A percentile compares a stretch with the other conserved stretches of the same genome.
phyloP scores from a whole-genome alignment of 1,284 basidiomycete species.

The Microbotryum silenes-acaulis region DNA sequence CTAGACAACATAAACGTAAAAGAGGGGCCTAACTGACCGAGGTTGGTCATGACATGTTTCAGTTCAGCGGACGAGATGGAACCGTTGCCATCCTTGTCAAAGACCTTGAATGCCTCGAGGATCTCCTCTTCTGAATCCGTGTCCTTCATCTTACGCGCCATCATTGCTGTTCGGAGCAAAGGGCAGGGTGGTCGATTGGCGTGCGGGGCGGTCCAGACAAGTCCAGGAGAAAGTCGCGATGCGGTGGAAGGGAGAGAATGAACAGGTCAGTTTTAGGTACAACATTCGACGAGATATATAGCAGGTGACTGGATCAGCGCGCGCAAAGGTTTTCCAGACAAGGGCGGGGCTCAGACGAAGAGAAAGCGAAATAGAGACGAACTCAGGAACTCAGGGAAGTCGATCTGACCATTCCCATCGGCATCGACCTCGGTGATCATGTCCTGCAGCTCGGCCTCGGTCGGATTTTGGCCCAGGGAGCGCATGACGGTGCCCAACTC shows the following conservation, averaged over 20 bases:
- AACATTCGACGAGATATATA: too few relatives aligned
- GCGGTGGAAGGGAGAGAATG: background rate
- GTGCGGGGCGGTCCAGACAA: background rate
- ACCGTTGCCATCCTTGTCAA: slow-evolving; percentile 58
- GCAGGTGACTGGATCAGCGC: too few relatives aligned
- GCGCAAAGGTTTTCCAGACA: too few relatives aligned
- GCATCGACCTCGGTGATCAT: slow-evolving; percentile 91
- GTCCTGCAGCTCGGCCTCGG: slow-evolving; percentile 88
- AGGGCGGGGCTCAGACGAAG: background rate
- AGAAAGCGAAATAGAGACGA: background rate
- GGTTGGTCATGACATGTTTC: slow-evolving; percentile 81
- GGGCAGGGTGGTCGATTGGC: slow-evolving; percentile 4
- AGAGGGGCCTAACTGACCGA: slow-evolving; percentile 48
- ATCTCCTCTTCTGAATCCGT: slow-evolving; percentile 70
- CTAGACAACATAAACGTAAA: background rate
- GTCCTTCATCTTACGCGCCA: slow-evolving; percentile 93
- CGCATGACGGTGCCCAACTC: slow-evolving; percentile 98
- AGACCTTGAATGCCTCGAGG: slow-evolving; percentile 60
- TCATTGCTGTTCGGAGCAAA: slow-evolving; percentile 59
- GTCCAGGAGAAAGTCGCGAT: background rate
- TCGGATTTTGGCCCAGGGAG: slow-evolving; percentile 91
- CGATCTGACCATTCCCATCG: slow-evolving; percentile 75
- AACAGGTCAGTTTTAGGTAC: too few relatives aligned
- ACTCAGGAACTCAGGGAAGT: slow-evolving; percentile 65
- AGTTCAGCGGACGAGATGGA: slow-evolving; percentile 58